Conservation (phyloP, 306 rosid species). For the Prinsepia uniflora region DNA sequence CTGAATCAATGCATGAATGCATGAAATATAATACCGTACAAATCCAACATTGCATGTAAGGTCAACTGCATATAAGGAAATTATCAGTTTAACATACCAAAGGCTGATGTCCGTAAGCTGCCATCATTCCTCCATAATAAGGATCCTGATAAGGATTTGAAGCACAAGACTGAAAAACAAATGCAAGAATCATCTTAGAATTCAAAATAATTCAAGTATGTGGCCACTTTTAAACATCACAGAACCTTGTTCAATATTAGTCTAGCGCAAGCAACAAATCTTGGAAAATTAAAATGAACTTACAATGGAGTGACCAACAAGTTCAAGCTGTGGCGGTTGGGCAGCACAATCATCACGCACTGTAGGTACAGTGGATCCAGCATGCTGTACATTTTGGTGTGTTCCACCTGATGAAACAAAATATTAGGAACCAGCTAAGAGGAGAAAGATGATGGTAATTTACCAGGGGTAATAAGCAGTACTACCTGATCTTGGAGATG, state of each 20-base stretch:
- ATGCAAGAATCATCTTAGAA: constrained; percentile 29
- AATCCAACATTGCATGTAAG: background rate
- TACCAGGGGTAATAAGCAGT: constrained; percentile 19
- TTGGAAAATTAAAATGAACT: constrained; percentile 26
- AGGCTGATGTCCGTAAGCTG: constrained; percentile 78
- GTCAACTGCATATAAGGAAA: background rate
- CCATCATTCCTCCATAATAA: constrained; percentile 79
- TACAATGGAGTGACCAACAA: constrained; percentile 92
- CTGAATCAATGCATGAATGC: background rate
- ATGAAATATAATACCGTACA: background rate
- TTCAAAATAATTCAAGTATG: constrained; percentile 26
- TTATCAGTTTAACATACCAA: constrained; percentile 47
- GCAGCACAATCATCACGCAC: constrained; percentile 46
- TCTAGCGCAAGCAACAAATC: background rate
- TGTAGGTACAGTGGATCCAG: constrained; percentile 46
- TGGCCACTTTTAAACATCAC: constrained; percentile 11
- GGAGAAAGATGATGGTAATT: background rate
- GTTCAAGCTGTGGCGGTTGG: constrained; percentile 81
- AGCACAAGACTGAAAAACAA: constrained; percentile 77
- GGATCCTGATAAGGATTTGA: constrained; percentile 89
- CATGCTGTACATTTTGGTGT: constrained; percentile 51
- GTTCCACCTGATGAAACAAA: constrained; percentile 36
- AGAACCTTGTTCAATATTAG: constrained; percentile 17
- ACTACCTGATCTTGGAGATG: constrained; percentile 65
- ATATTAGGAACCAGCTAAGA: constrained; percentile 11